Evolutionary conservation across 2,329 filamentous ascomycete species (phyloP).

Genomic region (Anisogramma anomala): DNA sequence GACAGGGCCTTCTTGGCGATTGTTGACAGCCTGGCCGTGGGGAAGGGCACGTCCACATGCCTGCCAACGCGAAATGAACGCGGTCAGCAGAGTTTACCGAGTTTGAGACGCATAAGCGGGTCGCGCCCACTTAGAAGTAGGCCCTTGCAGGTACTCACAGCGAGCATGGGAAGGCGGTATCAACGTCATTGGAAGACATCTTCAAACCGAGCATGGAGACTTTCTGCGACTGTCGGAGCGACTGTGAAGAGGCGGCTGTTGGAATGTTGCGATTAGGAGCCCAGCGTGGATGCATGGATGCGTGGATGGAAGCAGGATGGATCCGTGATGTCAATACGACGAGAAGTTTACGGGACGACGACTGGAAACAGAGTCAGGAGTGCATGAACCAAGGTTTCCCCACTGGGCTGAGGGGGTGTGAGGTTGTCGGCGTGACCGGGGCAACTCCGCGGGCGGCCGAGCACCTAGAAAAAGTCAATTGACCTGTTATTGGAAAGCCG

Average conservation of each 20-base stretch:
- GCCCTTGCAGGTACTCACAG: slow-evolving; percentile 35
- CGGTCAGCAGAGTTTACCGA: neutral
- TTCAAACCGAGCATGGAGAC: slow-evolving; percentile 11
- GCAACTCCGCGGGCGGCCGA: neutral
- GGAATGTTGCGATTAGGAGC: neutral
- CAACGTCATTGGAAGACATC: slow-evolving; percentile 29
- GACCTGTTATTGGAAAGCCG: neutral
- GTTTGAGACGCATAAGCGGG: neutral
- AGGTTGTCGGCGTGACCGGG: neutral
- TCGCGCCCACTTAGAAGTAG: slow-evolving; percentile 3
- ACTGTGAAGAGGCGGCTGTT: neutral
- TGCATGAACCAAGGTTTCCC: neutral
- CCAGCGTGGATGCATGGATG: neutral
- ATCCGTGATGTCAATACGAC: neutral
- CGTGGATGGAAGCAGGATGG: neutral
- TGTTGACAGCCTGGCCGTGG: slow-evolving; percentile 63
- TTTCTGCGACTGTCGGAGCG: neutral
- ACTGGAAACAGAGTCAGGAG: neutral
- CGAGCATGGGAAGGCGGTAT: slow-evolving; percentile 48
- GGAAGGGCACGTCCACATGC: slow-evolving; percentile 68
- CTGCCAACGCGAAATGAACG: slow-evolving; percentile 30
- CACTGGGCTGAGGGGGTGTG: no score
- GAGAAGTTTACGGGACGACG: neutral
- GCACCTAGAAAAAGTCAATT: neutral
- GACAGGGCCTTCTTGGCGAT: slow-evolving; percentile 64